Base-by-base conservation (phyloP, 495 filamentous ascomycete genomes). In the Penicillium diatomitis region DNA sequence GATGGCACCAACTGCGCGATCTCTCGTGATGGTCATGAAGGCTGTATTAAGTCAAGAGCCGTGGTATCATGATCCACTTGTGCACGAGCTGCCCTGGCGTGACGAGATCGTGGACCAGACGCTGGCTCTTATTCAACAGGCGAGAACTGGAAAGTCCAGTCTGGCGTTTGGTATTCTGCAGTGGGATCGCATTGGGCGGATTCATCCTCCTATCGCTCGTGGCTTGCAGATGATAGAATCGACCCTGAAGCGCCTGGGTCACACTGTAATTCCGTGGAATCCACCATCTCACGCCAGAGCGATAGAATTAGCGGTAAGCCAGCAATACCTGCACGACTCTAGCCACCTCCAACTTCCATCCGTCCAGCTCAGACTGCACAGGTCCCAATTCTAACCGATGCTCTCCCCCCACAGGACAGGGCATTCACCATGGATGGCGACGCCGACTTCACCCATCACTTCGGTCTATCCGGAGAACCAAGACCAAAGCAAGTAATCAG, bases 11-110 rank as follows among this genome's bases (percentile, higher is more conserved):
- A 74, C 70, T 4, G 68, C 72, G 3, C 62, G 64, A 4, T 73
- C 74, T 6, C 48, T 86, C 44, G 68, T 64, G 33, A 57, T 85
- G 6, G 49, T 83, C 10, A 70, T 83, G 28, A 78, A 81, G 56
- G 56, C 70, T 0, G 53, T 86, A 5, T 58, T 87, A 12, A 63
- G 54, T 11, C 70, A 74, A 44, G 48, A 80, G 48, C 83, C 83
- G 8, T 87, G 83, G 83, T 63, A 78, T 6, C 69, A 78, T 55
- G 83, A 87, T 64, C 83, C 83, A 0, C 61, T 81, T 11, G 77
- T 75, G 1, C 50, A 74, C 38, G 76, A 83, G 48, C 49, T 87
- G 4, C 83, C 83, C 5, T 87, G 82, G 83, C 69, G 82, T 40
- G 65, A 75, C 32, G 68, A 75, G 7, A 51, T 69, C n/a, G 72